Conservation (phyloP, 208 protist species). For the Acanthamoeba sp. region DNA sequence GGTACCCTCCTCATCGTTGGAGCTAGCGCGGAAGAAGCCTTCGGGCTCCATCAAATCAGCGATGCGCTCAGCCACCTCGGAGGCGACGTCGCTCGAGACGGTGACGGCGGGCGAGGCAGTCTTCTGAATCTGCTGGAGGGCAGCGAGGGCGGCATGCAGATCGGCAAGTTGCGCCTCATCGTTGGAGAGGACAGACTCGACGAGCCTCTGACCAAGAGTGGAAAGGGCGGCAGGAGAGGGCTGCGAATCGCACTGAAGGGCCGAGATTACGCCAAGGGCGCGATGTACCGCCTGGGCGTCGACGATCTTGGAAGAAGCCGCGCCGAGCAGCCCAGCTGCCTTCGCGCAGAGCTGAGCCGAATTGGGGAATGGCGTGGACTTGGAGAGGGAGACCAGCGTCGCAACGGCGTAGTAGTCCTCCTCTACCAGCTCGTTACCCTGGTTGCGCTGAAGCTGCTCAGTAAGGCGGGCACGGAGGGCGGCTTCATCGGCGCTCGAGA, state of each 20-base stretch:
- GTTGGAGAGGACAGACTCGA: background rate
- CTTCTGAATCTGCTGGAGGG: constrained; percentile 15
- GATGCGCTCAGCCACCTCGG: background rate
- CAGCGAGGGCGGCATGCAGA: background rate
- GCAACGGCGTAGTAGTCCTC: constrained; percentile 10
- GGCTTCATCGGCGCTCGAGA: background rate
- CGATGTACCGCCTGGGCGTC: background rate
- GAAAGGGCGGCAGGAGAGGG: background rate
- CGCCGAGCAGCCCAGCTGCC: background rate
- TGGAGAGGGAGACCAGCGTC: background rate
- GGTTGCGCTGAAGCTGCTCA: background rate
- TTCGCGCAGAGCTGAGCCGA: background rate
- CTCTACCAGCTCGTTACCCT: background rate
- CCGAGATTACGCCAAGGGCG: background rate
- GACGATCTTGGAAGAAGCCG: background rate
- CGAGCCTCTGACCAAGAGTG: background rate
- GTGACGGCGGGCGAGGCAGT: background rate
- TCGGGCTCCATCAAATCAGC: background rate
- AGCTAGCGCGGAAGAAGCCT: background rate
- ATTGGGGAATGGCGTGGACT: background rate
- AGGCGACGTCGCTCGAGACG: background rate
- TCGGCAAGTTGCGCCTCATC: background rate
- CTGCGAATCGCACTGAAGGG: background rate
- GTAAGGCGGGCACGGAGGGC: constrained; percentile 6
- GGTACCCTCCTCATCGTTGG: background rate